Evolutionary conservation across 2,329 filamentous ascomycete genomes (phyloP), one percentile per base, ranked within the genome.

Genomic region (Calonectria naviculata): DNA sequence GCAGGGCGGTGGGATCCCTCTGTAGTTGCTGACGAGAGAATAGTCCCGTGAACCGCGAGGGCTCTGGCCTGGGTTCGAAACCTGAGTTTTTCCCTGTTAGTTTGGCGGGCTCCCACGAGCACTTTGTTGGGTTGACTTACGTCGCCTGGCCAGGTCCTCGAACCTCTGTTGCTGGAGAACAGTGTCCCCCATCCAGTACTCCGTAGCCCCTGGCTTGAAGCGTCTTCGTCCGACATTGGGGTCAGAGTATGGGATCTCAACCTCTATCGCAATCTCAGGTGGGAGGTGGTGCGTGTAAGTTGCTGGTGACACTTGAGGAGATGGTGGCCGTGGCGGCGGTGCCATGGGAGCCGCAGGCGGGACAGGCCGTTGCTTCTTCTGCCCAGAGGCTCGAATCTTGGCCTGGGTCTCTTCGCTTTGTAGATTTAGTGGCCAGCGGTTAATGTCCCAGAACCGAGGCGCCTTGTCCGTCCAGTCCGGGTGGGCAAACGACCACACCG

Each of bases 391-490:
- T 24, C 65, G 41, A 66, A 86, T 82, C 21, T 73, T 62, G 15
- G 76, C 68, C 62, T 80, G 80, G n/a, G 72, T 78, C 26, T 76
- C 73, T 28, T 77, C 62, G 8, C 71, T 78, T 73, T 87, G 85
- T 64, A 85, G 76, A 29, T 83, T 75, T 24, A 85, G 49, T 41
- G 87, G 87, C 87, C 88, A 90, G 44, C 86, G 83, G 75, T 85
- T 81, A 52, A 89, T 78, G 72, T 80, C 78, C 79, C 87, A 89
- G 76, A 83, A 89, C 7, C 76, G 72, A 54, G 63, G 74, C 60
- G 58, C 73, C 9, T 56, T 68, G 36, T 29, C 67, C 26, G 71
- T 75, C 6, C 71, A 73, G 21, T 66, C 73, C 24, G 80, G 74
- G 34, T 80, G 78, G 4, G 73, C 80, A 75, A 82, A 82, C 12